These are phyloP conservation scores for Coemansia sp. DNA, from an alignment of 371 early-diverging fungal species.

Conservation along the genomic window DNA sequence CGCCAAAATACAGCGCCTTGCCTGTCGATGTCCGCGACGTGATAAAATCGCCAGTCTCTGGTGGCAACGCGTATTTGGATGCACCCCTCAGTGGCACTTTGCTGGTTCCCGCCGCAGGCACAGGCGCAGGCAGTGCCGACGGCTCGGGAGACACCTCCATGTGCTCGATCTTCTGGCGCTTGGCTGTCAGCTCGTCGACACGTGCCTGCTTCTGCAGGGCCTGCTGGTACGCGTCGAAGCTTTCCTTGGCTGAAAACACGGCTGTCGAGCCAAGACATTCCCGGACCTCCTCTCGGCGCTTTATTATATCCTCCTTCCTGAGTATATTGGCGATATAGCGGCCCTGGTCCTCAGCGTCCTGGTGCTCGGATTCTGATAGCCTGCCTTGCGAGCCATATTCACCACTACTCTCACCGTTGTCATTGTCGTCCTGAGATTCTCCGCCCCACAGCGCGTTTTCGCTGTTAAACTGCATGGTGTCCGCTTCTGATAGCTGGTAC, in stretches of 20 bases:
- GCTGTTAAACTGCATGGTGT: too few relatives aligned
- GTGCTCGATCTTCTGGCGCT: conserved; percentile 13
- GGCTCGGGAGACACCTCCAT: background rate
- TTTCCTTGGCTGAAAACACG: conserved; percentile 19
- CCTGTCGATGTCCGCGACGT: conserved; percentile 30
- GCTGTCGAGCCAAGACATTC: conserved; percentile 7
- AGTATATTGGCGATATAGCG: conserved; percentile 9
- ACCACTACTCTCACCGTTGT: background rate
- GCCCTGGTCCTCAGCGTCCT: conserved; percentile 25
- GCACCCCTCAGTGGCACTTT: background rate
- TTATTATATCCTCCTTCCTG: background rate
- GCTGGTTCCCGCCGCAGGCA: background rate
- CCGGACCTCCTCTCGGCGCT: background rate
- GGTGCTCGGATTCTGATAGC: background rate
- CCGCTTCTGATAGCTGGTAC: too few relatives aligned
- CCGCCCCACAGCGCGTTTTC: too few relatives aligned
- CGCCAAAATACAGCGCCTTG: conserved; percentile 31
- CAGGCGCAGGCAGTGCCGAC: background rate
- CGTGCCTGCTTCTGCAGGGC: conserved; percentile 18
- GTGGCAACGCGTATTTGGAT: conserved; percentile 25
- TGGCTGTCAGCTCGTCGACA: background rate
- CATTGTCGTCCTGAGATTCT: background rate
- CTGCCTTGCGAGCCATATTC: background rate
- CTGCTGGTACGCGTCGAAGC: conserved; percentile 22
- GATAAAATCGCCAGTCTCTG: conserved; percentile 39